A percentile compares a stretch with the other conserved stretches of the same genome.
Conservation (phyloP, 2,329 filamentous ascomycete species). For the Aureobasidium namibiae region DNA sequence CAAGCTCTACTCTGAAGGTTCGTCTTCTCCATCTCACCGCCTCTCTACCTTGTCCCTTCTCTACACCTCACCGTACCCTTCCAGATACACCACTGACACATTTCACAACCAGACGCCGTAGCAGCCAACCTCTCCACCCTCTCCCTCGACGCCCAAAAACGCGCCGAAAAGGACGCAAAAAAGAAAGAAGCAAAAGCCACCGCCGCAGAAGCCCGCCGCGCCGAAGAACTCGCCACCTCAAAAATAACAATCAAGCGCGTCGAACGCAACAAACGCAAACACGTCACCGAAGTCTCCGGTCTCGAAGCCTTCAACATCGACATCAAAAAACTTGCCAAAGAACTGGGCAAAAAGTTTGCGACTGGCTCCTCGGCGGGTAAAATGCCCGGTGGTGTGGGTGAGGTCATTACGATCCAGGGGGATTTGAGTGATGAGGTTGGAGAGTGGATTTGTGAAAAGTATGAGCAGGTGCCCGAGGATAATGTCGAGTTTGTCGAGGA, state of each 20-base stretch:
- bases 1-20: conserved; percentile 78
- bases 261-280: conserved; percentile 96
- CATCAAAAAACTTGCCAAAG: conserved; percentile 85
- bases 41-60: conserved; percentile 20
- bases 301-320: conserved; percentile 87
- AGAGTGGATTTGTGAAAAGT: conserved; percentile 83
- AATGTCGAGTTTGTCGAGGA: conserved; percentile 94
- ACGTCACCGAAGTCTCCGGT: conserved; percentile 84
- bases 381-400: conserved; percentile 55
- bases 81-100: neutral
- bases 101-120: conserved; percentile 45
- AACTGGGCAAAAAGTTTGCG: conserved; percentile 97
- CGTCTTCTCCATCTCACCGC: neutral
- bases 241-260: conserved; percentile 91
- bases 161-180: conserved; percentile 88
- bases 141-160: conserved; percentile 84
- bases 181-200: conserved; percentile 97
- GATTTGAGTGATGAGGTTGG: conserved; percentile 92
- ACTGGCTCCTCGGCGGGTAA: conserved; percentile 91
- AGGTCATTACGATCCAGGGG: conserved; percentile 97
- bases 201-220: conserved; percentile 73
- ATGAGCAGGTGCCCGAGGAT: conserved; percentile 84
- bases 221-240: conserved; percentile 71
- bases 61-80: neutral
- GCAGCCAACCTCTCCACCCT: conserved; percentile 78